Base-by-base conservation (phyloP, 495 filamentous ascomycete genomes). In the Chaetomium fimeti region DNA sequence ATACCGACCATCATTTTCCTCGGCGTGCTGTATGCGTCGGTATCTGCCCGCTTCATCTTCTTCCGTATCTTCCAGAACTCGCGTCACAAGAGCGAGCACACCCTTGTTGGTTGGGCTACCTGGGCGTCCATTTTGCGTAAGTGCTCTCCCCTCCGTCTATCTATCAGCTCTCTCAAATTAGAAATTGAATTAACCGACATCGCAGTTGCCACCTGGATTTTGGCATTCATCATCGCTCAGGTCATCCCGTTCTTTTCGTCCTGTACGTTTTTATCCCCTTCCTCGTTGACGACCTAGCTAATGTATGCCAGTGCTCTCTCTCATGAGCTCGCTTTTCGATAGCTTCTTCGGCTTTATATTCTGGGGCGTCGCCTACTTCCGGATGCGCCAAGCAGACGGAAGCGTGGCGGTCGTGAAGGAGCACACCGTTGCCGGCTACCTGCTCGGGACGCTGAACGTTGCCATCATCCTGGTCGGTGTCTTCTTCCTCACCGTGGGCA, bases 331-430 rank as follows among this genome's bases (percentile, higher is more conserved):
- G 20, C 83, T 96, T 16, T 96, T 96, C 69, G 91, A 96, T 74
- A 91, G 89, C 27, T 95, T 94, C 79, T 96, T 96, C 65, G 91
- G 91, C 20, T 96, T 93, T 77, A 93, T 95, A 69, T 96, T 94
- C 82, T 96, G 91, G 91, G 91, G 91, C 32, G 84, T 90, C 5
- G 91, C 91, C 1, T 96, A 94, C 72, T 81, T 94, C 65, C 85
- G 90, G 36, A 92, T 96, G 91, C 81, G 91, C 18, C 73, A 76
- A 48, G 87, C 82, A 0, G 90, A 93, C 61, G 81, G 89, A 65
- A 85, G 87, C 3, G 77, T 84, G 3, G 74, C 75, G 1, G 88
- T 89, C 59, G 82, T 85, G 28, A 85, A 79, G 69, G 76, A 80
- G 0, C 78, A 85, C 43, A 86, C 85, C 27, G 64, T 87, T 36